Percentiles rank a stretch among this genome's conserved stretches.
These are phyloP conservation scores for Phytophthora pini DNA, from an alignment of 352 stramenopile species.

Conservation along the genomic window DNA sequence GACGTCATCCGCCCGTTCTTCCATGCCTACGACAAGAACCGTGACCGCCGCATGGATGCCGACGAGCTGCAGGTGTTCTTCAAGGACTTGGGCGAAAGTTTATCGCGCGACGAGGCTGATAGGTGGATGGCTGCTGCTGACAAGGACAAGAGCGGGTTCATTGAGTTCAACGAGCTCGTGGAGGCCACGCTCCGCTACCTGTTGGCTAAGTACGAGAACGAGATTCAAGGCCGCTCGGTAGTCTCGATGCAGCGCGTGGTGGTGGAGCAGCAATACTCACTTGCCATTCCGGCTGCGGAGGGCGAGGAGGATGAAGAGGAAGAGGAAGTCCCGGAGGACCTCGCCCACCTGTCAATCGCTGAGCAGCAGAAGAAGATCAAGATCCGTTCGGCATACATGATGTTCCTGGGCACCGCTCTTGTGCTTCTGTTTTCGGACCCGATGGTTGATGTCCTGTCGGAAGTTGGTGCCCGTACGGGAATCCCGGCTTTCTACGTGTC, in stretches of 20 bases:
- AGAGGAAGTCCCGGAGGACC: slow-evolving; percentile 95
- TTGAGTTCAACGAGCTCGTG: slow-evolving; percentile 97
- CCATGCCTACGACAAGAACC: slow-evolving; percentile 93
- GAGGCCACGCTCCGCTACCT: slow-evolving; percentile 88
- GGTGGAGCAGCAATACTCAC: slow-evolving; percentile 54
- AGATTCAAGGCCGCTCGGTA: slow-evolving; percentile 49
- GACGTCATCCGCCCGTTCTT: slow-evolving; percentile 95
- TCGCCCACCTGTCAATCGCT: slow-evolving; percentile 93
- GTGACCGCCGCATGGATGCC: slow-evolving; percentile 88
- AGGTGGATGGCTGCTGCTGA: slow-evolving; percentile 92
- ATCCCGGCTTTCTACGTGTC: slow-evolving; percentile 98
- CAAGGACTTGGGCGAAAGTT: slow-evolving; percentile 93
- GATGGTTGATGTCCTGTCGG: slow-evolving; percentile 98
- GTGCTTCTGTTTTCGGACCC: slow-evolving; percentile 97
- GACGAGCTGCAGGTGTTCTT: slow-evolving; percentile 95
- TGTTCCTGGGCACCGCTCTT: slow-evolving; percentile 93
- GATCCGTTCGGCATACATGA: slow-evolving; percentile 93
- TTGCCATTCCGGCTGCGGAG: slow-evolving; percentile 52
- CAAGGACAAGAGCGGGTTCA: slow-evolving; percentile 89
- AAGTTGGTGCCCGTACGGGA: slow-evolving; percentile 89
- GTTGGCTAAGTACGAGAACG: slow-evolving; percentile 78
- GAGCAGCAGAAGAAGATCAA: slow-evolving; percentile 97
- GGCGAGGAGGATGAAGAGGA: slow-evolving; percentile 92
- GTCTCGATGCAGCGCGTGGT: slow-evolving; percentile 65
- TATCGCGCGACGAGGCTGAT: slow-evolving; percentile 80